Conservation (phyloP, 139 green algal species). For the Eudorina sp. region DNA sequence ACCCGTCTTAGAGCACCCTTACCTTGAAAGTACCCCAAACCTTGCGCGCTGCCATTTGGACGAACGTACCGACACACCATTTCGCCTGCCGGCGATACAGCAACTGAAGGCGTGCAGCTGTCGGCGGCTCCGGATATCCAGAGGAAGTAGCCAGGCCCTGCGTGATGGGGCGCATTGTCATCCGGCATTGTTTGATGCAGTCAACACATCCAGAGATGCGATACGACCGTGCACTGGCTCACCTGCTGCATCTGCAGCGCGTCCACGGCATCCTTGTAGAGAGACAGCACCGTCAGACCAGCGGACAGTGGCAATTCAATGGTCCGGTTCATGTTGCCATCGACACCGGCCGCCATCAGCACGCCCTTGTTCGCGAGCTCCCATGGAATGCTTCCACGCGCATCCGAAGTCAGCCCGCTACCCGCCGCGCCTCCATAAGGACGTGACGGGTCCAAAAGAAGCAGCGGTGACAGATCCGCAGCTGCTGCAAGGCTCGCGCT, state of each 20-base stretch:
- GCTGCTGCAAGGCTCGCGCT: neutral
- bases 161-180: neutral
- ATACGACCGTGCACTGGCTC: neutral
- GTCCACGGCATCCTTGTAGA: slow-evolving; percentile 8
- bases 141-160: neutral
- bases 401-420: neutral
- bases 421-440: neutral
- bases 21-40: slow-evolving; percentile 39
- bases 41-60: neutral
- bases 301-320: slow-evolving; percentile 2
- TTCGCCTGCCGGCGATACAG: slow-evolving; percentile 26
- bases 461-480: neutral
- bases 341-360: neutral
- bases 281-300: neutral
- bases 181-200: too few species aligned
- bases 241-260: slow-evolving; percentile 10
- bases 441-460: neutral
- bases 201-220: too few species aligned
- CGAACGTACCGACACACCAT: neutral
- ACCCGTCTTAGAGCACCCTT: too few species aligned
- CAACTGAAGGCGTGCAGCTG: neutral
- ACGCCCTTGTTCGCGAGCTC: slow-evolving; percentile 14
- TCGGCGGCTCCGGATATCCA: slow-evolving; percentile 6
- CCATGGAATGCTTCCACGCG: slow-evolving; percentile 22
- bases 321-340: too few species aligned